A percentile compares a stretch with the other conserved stretches of the same genome.
These are phyloP conservation scores for Pichia deserticola DNA, from an alignment of 805 yeast genomes.

Conservation along the genomic window DNA sequence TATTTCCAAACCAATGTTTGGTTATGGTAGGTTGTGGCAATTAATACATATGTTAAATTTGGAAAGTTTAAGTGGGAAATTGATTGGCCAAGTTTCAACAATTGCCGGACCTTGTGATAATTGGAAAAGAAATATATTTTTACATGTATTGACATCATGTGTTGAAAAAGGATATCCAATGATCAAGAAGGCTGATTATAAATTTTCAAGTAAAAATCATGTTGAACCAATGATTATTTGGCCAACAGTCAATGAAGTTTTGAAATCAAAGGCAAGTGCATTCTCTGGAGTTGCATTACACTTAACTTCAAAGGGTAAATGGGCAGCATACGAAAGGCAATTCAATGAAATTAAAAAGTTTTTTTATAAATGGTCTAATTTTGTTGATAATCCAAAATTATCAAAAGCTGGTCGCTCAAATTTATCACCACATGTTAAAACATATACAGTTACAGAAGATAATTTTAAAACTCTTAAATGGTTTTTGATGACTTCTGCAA, in stretches of 20 bases:
- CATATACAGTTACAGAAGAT: constrained; percentile 50
- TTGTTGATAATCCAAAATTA: constrained; percentile 12
- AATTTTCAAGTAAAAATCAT: constrained; percentile 9
- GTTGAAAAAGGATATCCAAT: constrained; percentile 26
- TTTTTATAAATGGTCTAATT: constrained; percentile 38
- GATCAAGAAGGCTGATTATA: constrained; percentile 14
- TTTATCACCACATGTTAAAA: constrained; percentile 54
- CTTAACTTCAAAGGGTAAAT: constrained; percentile 14
- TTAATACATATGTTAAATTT: constrained; percentile 31
- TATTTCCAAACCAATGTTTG: constrained; percentile 25
- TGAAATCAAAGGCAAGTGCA: constrained; percentile 13
- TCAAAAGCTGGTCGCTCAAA: constrained; percentile 21
- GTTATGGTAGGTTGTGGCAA: constrained; percentile 42
- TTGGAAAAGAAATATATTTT: constrained; percentile 32
- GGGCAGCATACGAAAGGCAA: constrained; percentile 28
- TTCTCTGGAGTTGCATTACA: constrained; percentile 27
- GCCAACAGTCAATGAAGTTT: constrained; percentile 27
- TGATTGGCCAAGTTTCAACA: constrained; percentile 41
- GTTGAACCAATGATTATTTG: constrained; percentile 26
- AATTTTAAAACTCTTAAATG: constrained; percentile 48
- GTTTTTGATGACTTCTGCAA: constrained; percentile 69
- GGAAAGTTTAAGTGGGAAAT: constrained; percentile 21
- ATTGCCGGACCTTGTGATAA: constrained; percentile 39
- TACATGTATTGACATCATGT: constrained; percentile 42
- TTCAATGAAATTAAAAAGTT: constrained; percentile 35